Base-by-base conservation (phyloP, 208 protist species). In the Polymyxa betae region DNA sequence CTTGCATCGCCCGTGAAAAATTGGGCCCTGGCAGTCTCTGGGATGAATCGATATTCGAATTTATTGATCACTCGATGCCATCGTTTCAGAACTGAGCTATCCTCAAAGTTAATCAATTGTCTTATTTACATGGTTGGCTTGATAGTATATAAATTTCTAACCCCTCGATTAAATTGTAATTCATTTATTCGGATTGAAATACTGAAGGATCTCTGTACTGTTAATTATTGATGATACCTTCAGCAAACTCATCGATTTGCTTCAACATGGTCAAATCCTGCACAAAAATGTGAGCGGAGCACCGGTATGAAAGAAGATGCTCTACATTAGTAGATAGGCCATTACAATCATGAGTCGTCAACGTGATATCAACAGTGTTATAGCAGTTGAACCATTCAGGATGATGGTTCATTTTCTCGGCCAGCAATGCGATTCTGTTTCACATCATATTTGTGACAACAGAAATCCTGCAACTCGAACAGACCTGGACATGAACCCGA, bases 351-450 rank as follows among this genome's bases (percentile, higher is more conserved):
- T 98, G 97, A 32, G 97, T 98, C 64, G 95, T 96, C 35, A 98
- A 93, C n/a, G 93, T 90, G 89, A 98, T 94, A 40, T 95, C 93
- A 0, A 98, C 90, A 66, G 94, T 95, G 91, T 98, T 98, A 93
- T 98, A 98, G 35, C 96, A 95, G 92, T 98, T 98, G 68, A 96
- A 95, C 97, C 97, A 98, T 90, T 93, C 90, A n/a, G 97, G 97
- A 54, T 98, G 97, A 91, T 98, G 97, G 77, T 97, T 93, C 93
- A 77, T 40, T 35, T 24, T 35, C 38, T 60, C 46, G 54, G 54
- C 46, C 46, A 89, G 45, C 16, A 77, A 29, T 16, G 52, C 0
- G 46, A 38, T 10, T 45, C 88, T 94, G 92, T 46, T 94, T 89
- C 68, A 98, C 97, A 82, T 96, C 97, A 12, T 5, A 35, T 5